Evolutionary conservation across 2,329 filamentous ascomycete species (phyloP), one percentile per base, ranked within the genome.

Genomic region (Periconia sp.): DNA sequence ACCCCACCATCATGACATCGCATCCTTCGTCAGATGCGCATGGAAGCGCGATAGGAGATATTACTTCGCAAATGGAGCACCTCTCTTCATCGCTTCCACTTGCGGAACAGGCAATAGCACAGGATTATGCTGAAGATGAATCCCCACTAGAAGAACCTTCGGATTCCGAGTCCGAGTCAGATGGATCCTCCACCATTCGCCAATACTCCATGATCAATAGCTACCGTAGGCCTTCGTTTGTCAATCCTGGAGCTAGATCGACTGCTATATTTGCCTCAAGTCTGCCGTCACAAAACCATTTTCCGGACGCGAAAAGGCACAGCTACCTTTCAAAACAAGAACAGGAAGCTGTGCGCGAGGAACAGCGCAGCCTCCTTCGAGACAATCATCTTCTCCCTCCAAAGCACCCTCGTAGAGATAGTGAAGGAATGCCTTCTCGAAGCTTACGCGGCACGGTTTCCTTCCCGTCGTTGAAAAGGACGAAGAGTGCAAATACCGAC

Each of bases 181-280:
- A 82, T 77, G 51, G 77, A 73, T 66, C 62, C 6, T 68, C 81
- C 80, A 76, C 77, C 10, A 62, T 78, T 49, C 74, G 76, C 59
- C 74, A 77, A 45, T 73, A 65, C 53, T 71, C 84, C 15, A 80
- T 88, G 76, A 79, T 81, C 17, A 81, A 83, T 35, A 84, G 84
- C 31, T 96, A 94, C 75, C 85, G 89, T 51, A 84, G 91, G 44
- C 90, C 91, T 1, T 89, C 86, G 61, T 89, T 87, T 67, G 86
- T 94, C 42, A 86, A 88, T 30, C 89, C 88, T 13, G 87, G 87
- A 20, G 82, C 85, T 1, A 81, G 91, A 50, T 87, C 88, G 3
- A 83, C 88, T 5, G 80, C 95, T 54, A 82, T 90, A 23, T 84
- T 85, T 81, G 55, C 88, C 80, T 73, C 85, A 30, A 76, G 73